Evolutionary conservation across 352 stramenopile genomes (phyloP), one percentile per base, ranked within the genome.

Genomic region (Labyrinthula sp.): DNA sequence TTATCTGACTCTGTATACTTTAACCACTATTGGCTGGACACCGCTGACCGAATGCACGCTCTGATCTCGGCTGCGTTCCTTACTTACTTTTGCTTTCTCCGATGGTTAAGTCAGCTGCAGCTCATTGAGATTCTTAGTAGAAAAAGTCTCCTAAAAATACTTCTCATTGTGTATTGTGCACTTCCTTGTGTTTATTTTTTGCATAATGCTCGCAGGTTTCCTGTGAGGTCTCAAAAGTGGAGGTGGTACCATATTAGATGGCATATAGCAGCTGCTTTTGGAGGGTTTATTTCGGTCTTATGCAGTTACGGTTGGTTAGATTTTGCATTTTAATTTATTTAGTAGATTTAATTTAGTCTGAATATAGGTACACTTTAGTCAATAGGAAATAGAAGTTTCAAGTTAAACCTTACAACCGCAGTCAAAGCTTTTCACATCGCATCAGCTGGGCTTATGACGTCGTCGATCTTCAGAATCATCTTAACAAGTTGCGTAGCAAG

Each of bases 401-500:
- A 54, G 21, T 49, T 28, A 14, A 55, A 55, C 39, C 36, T 35
- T 47, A 49, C 34, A 7, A 8, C n/a, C n/a, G n/a, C n/a, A n/a
- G n/a, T n/a, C n/a, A n/a, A n/a, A n/a, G n/a, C n/a, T 27, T 47
- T 39, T 48, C 3, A 58, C 26, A 59, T 5, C 14, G 30, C 30
- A 5, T 61, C 55, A 18, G 15, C 36, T 15, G 55, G 55, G 21
- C 25, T 23, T 68, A 97, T 95, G 22, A 97, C 83, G 71, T 97
- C 89, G 66, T 97, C 89, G 58, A 99, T 97, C 76, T 98, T 98
- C 46, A 99, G 74, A 61, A 99, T 96, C 87, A 99, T 97, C 63
- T 94, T 93, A 59, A 96, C 88, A 30, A 98, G 82, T 68, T 99
- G 89, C 31, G 88, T 97, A 25, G 90, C 90, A 24, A 98, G 65